These are phyloP conservation scores for Lepiota subincarnata DNA, from an alignment of 768 basidiomycete species.

Conservation along the genomic window DNA sequence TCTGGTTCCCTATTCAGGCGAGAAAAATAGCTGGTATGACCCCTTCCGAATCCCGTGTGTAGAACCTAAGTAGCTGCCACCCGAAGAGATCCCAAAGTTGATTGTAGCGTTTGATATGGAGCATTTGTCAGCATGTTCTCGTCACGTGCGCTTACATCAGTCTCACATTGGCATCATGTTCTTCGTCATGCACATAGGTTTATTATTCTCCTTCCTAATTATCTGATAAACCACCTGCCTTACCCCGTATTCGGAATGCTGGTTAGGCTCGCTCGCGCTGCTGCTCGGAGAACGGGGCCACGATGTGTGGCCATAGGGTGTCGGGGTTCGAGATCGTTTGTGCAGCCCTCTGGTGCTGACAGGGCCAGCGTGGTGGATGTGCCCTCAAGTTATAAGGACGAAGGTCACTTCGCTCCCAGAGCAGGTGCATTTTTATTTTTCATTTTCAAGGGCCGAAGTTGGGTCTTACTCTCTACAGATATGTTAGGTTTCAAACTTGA, in stretches of 20 bases:
- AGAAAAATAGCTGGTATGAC: no score
- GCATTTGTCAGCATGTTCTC: not conserved
- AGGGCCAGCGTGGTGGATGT: conserved; percentile 80
- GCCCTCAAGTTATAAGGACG: conserved; percentile 68
- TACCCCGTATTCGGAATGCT: conserved; percentile 41
- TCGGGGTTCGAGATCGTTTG: conserved; percentile 52
- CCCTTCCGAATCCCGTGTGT: no score
- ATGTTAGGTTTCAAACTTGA: conserved; percentile 88
- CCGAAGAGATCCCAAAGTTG: no score
- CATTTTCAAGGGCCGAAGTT: not conserved
- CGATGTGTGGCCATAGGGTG: conserved; percentile 23
- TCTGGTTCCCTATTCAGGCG: not conserved
- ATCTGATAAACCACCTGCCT: conserved; percentile 6
- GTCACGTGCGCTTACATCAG: conserved; percentile 3
- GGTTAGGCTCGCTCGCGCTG: conserved; percentile 46
- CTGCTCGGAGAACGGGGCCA: conserved; percentile 30
- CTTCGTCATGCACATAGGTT: conserved; percentile 3
- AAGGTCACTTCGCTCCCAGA: conserved; percentile 65
- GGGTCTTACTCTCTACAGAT: conserved; percentile 40
- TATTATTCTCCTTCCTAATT: conserved; percentile 2
- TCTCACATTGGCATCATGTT: not conserved
- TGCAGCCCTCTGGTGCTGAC: conserved; percentile 80
- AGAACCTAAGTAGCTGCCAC: no score
- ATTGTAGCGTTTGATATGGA: not conserved
- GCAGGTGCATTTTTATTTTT: conserved; percentile 43